These are phyloP conservation scores for Fusarium hostae DNA, from an alignment of 2,329 filamentous ascomycete species.

Conservation along the genomic window DNA sequence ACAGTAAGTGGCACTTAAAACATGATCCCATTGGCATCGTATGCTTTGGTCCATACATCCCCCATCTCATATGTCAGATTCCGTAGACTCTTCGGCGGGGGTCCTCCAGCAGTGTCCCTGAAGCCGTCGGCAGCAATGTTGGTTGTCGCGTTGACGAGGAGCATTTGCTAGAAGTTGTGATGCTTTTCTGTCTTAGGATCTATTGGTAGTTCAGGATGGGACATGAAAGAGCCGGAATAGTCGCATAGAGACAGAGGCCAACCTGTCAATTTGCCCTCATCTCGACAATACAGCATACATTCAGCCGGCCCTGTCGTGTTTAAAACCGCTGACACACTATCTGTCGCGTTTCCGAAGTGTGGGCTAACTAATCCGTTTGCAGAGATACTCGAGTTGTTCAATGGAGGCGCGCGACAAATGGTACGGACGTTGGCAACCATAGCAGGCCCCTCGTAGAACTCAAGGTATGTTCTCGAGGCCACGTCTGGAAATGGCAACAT, in stretches of 20 bases:
- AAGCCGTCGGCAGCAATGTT: neutral
- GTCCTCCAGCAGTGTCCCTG: neutral
- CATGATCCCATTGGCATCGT: neutral
- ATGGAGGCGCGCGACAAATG: neutral
- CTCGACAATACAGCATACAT: neutral
- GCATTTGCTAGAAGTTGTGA: too few species aligned
- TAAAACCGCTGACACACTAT: neutral
- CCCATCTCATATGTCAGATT: neutral
- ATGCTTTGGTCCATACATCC: conserved; percentile 2
- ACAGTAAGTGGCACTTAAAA: neutral
- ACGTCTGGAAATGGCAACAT: neutral
- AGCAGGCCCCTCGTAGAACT: neutral
- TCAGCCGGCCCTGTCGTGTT: neutral
- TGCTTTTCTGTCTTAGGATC: too few species aligned
- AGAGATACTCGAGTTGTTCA: neutral
- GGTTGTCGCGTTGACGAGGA: too few species aligned
- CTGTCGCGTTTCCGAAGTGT: neutral
- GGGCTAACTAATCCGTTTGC: neutral
- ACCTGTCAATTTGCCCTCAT: too few species aligned
- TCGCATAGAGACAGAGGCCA: too few species aligned
- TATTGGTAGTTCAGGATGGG: too few species aligned
- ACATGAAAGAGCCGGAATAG: too few species aligned
- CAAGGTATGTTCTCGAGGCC: neutral
- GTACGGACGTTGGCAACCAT: neutral
- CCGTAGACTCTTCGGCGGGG: neutral